These are phyloP conservation scores for Castanea mollissima DNA, from an alignment of 306 rosid genomes.

Conservation along the genomic window DNA sequence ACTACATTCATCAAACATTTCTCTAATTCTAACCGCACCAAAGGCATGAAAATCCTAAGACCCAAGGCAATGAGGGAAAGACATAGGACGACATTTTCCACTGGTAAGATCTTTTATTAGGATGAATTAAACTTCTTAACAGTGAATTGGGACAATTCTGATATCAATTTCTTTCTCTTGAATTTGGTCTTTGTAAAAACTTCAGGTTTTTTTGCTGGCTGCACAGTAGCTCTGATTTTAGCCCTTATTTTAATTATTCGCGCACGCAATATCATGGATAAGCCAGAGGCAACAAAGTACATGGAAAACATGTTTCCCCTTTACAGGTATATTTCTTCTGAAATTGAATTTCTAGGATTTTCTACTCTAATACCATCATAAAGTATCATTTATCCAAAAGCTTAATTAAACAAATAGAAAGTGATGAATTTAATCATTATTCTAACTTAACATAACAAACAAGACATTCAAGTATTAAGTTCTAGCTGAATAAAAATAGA, in stretches of 20 bases:
- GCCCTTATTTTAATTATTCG: constrained; percentile 51
- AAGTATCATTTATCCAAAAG: too few species aligned
- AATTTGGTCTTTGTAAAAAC: neutral
- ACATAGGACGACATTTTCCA: constrained; percentile 58
- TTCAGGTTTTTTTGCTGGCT: constrained; percentile 70
- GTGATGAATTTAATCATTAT: too few species aligned
- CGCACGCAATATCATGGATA: constrained; percentile 32
- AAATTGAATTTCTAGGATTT: neutral
- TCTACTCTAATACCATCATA: too few species aligned
- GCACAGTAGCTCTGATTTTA: constrained; percentile 46
- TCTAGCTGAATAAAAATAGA: too few species aligned
- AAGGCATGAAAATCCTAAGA: constrained; percentile 59
- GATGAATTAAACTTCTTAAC: too few species aligned
- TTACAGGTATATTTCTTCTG: constrained; percentile 41
- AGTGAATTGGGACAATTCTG: too few species aligned
- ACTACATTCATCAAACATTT: constrained; percentile 56
- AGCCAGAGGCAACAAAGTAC: constrained; percentile 30
- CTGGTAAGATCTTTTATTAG: constrained; percentile 34
- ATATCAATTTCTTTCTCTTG: neutral
- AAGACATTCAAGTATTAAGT: too few species aligned
- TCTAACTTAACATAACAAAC: too few species aligned
- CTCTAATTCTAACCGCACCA: constrained; percentile 56
- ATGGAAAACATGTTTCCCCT: constrained; percentile 77
- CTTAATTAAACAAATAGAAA: too few species aligned
- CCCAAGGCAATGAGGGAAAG: constrained; percentile 58